These are phyloP conservation scores for Sarocladium brachiariae DNA, from an alignment of 2,329 filamentous ascomycete species.

Conservation along the genomic window DNA sequence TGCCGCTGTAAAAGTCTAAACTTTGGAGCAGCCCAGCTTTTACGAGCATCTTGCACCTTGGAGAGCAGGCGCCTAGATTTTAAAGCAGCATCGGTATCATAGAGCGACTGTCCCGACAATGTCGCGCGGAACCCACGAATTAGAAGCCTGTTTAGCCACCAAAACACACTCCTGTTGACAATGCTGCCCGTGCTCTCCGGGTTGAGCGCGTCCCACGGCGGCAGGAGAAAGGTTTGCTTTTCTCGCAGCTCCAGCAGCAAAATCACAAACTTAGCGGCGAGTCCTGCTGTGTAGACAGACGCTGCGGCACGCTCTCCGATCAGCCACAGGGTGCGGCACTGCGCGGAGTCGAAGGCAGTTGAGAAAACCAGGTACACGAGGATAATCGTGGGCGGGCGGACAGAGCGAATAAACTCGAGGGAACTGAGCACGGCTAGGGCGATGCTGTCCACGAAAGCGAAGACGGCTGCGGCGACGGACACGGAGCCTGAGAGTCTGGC, in stretches of 20 bases:
- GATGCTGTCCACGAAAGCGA: background rate
- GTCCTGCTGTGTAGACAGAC: conserved; percentile 19
- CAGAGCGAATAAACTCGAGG: background rate
- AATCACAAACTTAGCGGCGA: conserved; percentile 21
- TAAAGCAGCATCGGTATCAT: conserved; percentile 22
- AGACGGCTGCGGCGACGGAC: background rate
- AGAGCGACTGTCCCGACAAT: conserved; percentile 20
- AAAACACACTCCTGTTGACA: conserved; percentile 27
- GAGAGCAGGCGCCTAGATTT: conserved; percentile 16
- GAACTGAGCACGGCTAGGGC: background rate
- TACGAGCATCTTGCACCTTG: conserved; percentile 18
- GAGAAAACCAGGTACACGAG: conserved; percentile 24
- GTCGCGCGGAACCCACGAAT: conserved; percentile 17
- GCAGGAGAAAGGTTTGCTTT: conserved; percentile 16
- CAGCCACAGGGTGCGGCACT: conserved; percentile 25
- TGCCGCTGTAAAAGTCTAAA: background rate
- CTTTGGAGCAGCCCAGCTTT: conserved; percentile 1
- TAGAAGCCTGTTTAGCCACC: conserved; percentile 29
- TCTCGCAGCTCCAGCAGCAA: conserved; percentile 25
- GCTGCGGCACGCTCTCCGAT: conserved; percentile 18
- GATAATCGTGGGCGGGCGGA: conserved; percentile 25
- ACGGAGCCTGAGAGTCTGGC: background rate
- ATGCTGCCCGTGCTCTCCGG: conserved; percentile 26
- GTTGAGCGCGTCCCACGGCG: background rate
- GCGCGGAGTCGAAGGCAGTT: conserved; percentile 26